Evolutionary conservation across 2,329 filamentous ascomycete species (phyloP), one percentile per base, ranked within the genome.

Genomic region (Talaromyces sp.): DNA sequence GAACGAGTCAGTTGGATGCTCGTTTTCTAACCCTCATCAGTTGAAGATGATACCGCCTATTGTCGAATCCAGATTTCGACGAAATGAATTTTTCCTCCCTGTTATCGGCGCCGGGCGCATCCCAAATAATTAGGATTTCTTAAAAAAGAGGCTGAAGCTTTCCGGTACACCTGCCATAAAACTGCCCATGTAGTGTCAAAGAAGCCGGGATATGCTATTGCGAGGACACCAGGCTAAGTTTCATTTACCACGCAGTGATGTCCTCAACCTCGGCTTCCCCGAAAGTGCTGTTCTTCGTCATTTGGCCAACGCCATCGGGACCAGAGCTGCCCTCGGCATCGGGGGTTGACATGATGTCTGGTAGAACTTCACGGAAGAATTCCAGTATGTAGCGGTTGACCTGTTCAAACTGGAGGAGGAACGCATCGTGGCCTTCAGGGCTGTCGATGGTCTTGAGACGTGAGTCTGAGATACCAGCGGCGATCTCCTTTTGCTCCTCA

Each of bases 261-360:
- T 98, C 95, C 63, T 93, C 93, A 22, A 97, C 92, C 77, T 98
- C 95, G 1, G 92, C 93, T 78, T 98, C 93, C 17, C 93, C 93
- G 80, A 97, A 96, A 0, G 91, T 95, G 76, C 92, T 96, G 60
- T 85, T 92, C 80, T 96, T 96, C 19, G 85, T 91, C 64, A 93
- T 75, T 68, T 85, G 78, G 17, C 86, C 87, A 64, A 83, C 78
- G 42, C 77, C 78, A 57, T 83, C 82, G 7, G 86, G 81, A 63
- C 81, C 79, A 69, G 69, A 63, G 72, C 74, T 63, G 72, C 80
- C 65, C 64, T 78, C 65, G 65, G 80, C 76, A 2, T 81, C 84
- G 25, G 85, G 80, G 68, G 81, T 84, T 39, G 76, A 79, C 93
- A 98, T 97, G 65, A 99, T 93, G 66, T 96, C 91, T 0, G 92